Percentiles rank a stretch among this genome's conserved stretches.
phyloP scores from a whole-genome alignment of 805 yeast genomes.

The Lipomyces kockii region DNA sequence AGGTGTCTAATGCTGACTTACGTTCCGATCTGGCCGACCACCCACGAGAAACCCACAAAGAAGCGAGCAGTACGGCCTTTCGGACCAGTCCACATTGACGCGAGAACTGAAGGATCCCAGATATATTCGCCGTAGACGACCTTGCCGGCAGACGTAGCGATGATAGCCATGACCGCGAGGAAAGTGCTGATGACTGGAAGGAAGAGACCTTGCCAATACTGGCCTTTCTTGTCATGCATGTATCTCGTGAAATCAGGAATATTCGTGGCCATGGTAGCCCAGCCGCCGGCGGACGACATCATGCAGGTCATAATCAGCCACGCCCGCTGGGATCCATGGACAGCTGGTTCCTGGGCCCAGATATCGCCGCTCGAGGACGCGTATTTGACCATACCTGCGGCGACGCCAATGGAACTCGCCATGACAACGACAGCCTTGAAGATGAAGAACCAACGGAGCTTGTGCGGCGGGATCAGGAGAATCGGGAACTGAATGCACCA shows the following conservation, averaged over 20 bases:
- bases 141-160: slow-evolving; percentile 30
- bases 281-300: slow-evolving; percentile 40
- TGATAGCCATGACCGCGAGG: slow-evolving; percentile 29
- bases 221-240: slow-evolving; percentile 25
- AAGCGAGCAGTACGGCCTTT: slow-evolving; percentile 32
- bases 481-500: slow-evolving; percentile 36
- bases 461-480: slow-evolving; percentile 36
- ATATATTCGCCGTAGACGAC: slow-evolving; percentile 34
- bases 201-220: slow-evolving; percentile 35
- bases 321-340: slow-evolving; percentile 36
- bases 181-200: slow-evolving; percentile 35
- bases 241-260: slow-evolving; percentile 38
- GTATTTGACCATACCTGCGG: slow-evolving; percentile 34
- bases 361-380: slow-evolving; percentile 30
- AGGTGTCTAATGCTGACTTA: neutral
- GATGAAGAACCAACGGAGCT: slow-evolving; percentile 34
- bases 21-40: slow-evolving; percentile 36
- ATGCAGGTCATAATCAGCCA: slow-evolving; percentile 38
- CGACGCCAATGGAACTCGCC: slow-evolving; percentile 32
- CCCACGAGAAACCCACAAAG: slow-evolving; percentile 36
- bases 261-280: slow-evolving; percentile 43
- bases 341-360: slow-evolving; percentile 30
- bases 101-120: slow-evolving; percentile 35
- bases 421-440: slow-evolving; percentile 35
- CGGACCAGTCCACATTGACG: slow-evolving; percentile 30